These are phyloP conservation scores for Candida maris DNA, from an alignment of 805 yeast genomes.

Conservation along the genomic window DNA sequence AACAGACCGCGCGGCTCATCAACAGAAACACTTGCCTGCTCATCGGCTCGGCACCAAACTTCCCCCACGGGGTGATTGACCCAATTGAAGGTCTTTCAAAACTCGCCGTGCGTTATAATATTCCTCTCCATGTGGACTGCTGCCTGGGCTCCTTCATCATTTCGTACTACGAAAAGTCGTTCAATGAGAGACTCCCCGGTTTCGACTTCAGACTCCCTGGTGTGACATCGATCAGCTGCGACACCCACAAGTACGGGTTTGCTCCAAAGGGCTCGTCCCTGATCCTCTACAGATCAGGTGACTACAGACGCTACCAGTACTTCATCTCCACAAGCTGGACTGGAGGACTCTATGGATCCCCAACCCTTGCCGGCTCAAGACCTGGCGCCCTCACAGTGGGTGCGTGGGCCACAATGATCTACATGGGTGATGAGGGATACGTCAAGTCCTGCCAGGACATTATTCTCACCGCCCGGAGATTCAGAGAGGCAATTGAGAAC, in stretches of 20 bases:
- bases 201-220: slow-evolving; percentile 88
- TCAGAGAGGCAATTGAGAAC: slow-evolving; percentile 44
- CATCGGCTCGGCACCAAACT: slow-evolving; percentile 95
- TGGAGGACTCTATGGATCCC: slow-evolving; percentile 95
- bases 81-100: slow-evolving; percentile 71
- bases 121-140: slow-evolving; percentile 94
- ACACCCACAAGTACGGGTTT: slow-evolving; percentile 98
- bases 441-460: slow-evolving; percentile 61
- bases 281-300: slow-evolving; percentile 75
- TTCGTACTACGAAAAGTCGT: slow-evolving; percentile 65
- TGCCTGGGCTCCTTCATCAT: slow-evolving; percentile 92
- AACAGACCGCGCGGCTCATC: slow-evolving; percentile 59
- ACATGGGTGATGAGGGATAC: slow-evolving; percentile 84
- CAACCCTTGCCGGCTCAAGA: slow-evolving; percentile 93
- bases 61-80: slow-evolving; percentile 94
- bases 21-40: slow-evolving; percentile 77
- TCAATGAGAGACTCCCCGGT: slow-evolving; percentile 36
- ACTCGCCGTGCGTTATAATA: slow-evolving; percentile 58
- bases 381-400: slow-evolving; percentile 98
- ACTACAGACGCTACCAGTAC: slow-evolving; percentile 76
- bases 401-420: slow-evolving; percentile 91
- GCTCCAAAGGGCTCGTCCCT: slow-evolving; percentile 96
- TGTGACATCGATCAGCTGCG: slow-evolving; percentile 98
- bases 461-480: slow-evolving; percentile 56
- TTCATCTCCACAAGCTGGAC: slow-evolving; percentile 81